Percentiles rank a stretch among this genome's conserved stretches.
Evolutionary conservation across 805 yeast species (phyloP).

Genomic region (Wickerhamomyces canadensis): DNA sequence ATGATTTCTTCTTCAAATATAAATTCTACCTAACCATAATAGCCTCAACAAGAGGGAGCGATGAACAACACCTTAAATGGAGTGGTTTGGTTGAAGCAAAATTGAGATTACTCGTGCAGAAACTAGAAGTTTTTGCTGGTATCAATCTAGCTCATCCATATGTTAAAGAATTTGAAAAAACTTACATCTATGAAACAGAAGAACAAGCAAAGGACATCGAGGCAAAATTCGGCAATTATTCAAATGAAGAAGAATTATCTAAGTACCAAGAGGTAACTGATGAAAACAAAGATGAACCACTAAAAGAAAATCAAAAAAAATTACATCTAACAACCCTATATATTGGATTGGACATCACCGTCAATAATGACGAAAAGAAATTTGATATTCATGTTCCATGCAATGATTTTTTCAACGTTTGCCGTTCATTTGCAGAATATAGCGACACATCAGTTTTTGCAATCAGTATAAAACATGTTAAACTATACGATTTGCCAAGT

Average conservation of each 20-base stretch:
- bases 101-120: constrained; percentile 73
- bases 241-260: constrained; percentile 42
- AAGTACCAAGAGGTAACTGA: constrained; percentile 30
- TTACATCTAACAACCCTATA: constrained; percentile 70
- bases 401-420: constrained; percentile 76
- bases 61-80: constrained; percentile 87
- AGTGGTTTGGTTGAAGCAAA: constrained; percentile 91
- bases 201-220: constrained; percentile 55
- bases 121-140: constrained; percentile 72
- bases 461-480: constrained; percentile 66
- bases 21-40: constrained; percentile 82
- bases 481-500: constrained; percentile 74
- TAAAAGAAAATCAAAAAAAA: constrained; percentile 27
- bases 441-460: constrained; percentile 47
- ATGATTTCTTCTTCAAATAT: constrained; percentile 76
- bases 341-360: constrained; percentile 60
- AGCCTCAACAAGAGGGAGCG: constrained; percentile 65
- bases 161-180: constrained; percentile 64
- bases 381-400: constrained; percentile 88
- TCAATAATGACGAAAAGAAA: constrained; percentile 42
- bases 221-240: constrained; percentile 55
- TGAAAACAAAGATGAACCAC: constrained; percentile 29
- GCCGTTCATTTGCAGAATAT: constrained; percentile 71
- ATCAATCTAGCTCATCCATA: constrained; percentile 86
- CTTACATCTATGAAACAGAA: constrained; percentile 41